phyloP scores from a whole-genome alignment of 2,329 filamentous ascomycete species.

The Colletotrichum sp. region DNA sequence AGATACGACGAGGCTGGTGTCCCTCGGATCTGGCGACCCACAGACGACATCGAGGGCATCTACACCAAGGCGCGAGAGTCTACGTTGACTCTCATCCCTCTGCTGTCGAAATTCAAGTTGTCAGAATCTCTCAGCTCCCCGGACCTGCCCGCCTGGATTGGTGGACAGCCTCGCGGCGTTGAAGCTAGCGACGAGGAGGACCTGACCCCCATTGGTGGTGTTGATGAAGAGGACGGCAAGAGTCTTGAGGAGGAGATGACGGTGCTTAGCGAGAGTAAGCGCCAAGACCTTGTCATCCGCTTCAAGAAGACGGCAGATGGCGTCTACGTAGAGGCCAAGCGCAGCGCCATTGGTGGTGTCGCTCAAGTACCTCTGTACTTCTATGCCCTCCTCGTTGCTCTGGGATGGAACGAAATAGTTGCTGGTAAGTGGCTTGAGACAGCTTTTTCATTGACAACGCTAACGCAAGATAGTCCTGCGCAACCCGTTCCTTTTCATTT shows the following conservation, averaged over 20 bases:
- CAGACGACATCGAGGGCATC: slow-evolving; percentile 94
- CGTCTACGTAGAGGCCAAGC: slow-evolving; percentile 97
- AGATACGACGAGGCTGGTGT: slow-evolving; percentile 95
- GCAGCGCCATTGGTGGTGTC: slow-evolving; percentile 93
- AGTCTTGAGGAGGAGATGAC: slow-evolving; percentile 96
- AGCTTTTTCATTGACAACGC: not conserved
- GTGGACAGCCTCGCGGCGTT: slow-evolving; percentile 74
- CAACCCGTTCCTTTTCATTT: slow-evolving; percentile 91
- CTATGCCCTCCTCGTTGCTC: slow-evolving; percentile 83
- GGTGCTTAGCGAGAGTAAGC: slow-evolving; percentile 87
- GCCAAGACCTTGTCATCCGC: slow-evolving; percentile 87
- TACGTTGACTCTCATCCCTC: slow-evolving; percentile 87
- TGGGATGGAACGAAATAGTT: slow-evolving; percentile 99
- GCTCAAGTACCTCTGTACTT: slow-evolving; percentile 95
- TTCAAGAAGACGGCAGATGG: slow-evolving; percentile 99
- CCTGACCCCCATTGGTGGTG: slow-evolving; percentile 83
- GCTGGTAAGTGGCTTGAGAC: slow-evolving; percentile 69
- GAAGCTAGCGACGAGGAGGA: slow-evolving; percentile 90
- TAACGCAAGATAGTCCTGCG: slow-evolving; percentile 71
- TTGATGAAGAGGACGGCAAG: slow-evolving; percentile 94
- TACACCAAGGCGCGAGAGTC: slow-evolving; percentile 94
- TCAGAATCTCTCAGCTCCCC: slow-evolving; percentile 76
- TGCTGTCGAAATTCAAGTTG: slow-evolving; percentile 84
- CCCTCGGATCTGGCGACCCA: slow-evolving; percentile 94
- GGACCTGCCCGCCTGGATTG: slow-evolving; percentile 85